phyloP scores from a whole-genome alignment of 305 asterid species.

The Withania somnifera region DNA sequence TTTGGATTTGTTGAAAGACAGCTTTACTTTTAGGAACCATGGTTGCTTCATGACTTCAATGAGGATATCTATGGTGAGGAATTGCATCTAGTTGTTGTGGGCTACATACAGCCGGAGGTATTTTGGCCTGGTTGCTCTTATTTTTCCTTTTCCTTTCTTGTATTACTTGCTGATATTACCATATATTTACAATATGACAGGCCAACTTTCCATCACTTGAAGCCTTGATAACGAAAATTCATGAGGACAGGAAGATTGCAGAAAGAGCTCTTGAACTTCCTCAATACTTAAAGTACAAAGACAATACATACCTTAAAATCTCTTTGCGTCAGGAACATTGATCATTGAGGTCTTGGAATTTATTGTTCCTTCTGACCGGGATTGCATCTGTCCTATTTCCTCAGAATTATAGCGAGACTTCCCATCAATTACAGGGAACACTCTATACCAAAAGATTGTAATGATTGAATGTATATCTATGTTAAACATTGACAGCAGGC shows the following conservation, averaged over 20 bases:
- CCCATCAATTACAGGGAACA: background rate
- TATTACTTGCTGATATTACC: background rate
- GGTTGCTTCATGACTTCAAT: constrained; percentile 83
- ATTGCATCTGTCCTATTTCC: background rate
- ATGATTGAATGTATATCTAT: background rate
- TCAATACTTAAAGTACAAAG: constrained; percentile 40
- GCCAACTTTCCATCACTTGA: constrained; percentile 71
- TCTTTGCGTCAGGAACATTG: background rate
- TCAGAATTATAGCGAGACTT: background rate
- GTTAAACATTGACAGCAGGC: background rate
- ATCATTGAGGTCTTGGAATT: background rate
- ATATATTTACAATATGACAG: constrained; percentile 18
- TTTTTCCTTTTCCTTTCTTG: background rate
- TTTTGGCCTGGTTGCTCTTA: background rate
- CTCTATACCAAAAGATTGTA: background rate
- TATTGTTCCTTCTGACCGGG: background rate
- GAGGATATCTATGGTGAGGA: constrained; percentile 83
- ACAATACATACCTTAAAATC: constrained; percentile 34
- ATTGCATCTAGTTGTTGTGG: constrained; percentile 63
- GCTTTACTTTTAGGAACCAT: constrained; percentile 59
- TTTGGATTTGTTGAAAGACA: background rate
- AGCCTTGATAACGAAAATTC: constrained; percentile 63
- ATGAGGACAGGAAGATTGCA: constrained; percentile 53
- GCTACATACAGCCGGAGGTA: constrained; percentile 89
- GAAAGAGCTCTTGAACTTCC: constrained; percentile 75